Evolutionary conservation across 768 basidiomycete species (phyloP), one percentile per base, ranked within the genome.

Genomic region (Cystobasidium tubakii): DNA sequence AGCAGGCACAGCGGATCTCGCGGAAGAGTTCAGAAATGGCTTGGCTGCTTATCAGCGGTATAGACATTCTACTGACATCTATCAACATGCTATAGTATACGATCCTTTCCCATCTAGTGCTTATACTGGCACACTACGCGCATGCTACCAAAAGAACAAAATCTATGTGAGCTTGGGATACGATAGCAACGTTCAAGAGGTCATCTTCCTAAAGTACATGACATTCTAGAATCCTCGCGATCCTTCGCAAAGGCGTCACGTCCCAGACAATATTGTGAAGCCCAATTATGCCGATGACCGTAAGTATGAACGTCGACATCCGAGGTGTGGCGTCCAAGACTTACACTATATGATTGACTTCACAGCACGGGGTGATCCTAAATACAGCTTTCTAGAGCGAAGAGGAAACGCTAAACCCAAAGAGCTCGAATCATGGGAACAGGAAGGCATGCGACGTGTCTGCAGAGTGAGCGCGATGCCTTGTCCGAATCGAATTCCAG

Each of bases 251-350:
- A 86, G 83, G 78, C 82, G n/a, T 34, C 80, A 79, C 3, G 87
- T 98, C 1, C 96, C 94, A 10, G 86, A 85, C 31, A 88, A 92
- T 79, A 96, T 99, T 77, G 86, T 85, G 12, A 84, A 87, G 71
- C 96, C 96, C 1, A 96, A 98, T 78, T 96, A 97, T 83, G 90
- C 89, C 23, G 84, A 86, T 75, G 83, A 87, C 77, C 86, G 89
- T 90, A 63, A 53, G 78, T 46, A 33, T 15, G 80, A 83, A 84
- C 77, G 54, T 71, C 64, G 69, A 33, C 62, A 75, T 43, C 82
- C 60, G 82, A n/a, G n/a, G n/a, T 82, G 82, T 23, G 62, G 78
- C 44, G 13, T 42, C 46, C 3, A 12, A 50, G 36, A 19, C 46
- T 17, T 3, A n/a, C 46, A 17, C 21, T 4, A 4, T 21, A 12